Conservation (phyloP, 306 rosid genomes). For the Mucuna pruriens region DNA sequence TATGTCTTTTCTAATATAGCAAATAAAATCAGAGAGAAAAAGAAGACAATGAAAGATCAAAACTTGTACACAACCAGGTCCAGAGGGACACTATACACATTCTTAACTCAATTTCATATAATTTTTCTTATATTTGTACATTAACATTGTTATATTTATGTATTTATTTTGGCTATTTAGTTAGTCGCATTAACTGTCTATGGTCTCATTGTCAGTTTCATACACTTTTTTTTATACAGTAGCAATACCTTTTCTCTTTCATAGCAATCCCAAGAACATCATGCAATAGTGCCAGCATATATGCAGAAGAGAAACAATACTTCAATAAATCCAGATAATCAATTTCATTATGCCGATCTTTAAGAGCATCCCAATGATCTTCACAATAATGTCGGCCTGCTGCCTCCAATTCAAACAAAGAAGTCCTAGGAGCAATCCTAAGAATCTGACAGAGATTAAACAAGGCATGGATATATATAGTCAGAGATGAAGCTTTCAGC, state of each 20-base stretch:
- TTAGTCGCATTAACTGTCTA: not conserved
- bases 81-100: not conserved
- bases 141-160: not conserved
- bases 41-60: not conserved
- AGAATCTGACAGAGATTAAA: constrained; percentile 44
- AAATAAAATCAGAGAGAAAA: not conserved
- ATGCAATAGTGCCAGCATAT: constrained; percentile 53
- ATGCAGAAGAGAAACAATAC: constrained; percentile 65
- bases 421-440: constrained; percentile 51
- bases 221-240: not conserved
- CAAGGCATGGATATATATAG: not conserved
- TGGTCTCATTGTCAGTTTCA: not conserved
- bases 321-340: constrained; percentile 51
- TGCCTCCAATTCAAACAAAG: constrained; percentile 52
- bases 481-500: not conserved
- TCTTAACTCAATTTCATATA: not conserved
- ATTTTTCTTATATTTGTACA: not conserved
- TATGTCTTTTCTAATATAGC: not conserved
- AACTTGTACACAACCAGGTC: not conserved
- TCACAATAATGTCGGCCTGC: constrained; percentile 57
- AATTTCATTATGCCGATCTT: constrained; percentile 40
- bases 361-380: constrained; percentile 56
- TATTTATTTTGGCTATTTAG: not conserved
- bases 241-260: constrained; percentile 55
- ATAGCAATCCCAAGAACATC: constrained; percentile 52